Evolutionary conservation across 78 protist genomes (phyloP).

Genomic region (Mantamonas sphyraenae): DNA sequence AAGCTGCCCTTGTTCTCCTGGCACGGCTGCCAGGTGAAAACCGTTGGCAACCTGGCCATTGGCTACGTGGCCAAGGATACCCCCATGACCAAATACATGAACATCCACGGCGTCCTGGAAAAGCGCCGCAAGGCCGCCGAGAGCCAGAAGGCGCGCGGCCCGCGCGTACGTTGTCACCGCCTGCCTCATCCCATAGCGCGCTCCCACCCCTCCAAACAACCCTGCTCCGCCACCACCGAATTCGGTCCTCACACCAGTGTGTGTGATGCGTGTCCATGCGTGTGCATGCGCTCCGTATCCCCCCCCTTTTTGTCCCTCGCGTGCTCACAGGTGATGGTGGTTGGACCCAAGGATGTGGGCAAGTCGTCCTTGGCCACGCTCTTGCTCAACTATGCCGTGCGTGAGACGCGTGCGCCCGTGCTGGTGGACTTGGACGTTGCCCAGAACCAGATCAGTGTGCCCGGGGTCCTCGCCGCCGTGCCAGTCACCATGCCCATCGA

Average conservation of each 20-base stretch:
- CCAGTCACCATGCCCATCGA: conserved; percentile 39
- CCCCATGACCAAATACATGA: conserved; percentile 48
- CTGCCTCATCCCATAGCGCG: no score
- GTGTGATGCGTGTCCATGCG: no score
- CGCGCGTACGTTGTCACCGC: conserved; percentile 7
- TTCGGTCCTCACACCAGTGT: no score
- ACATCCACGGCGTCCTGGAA: conserved; percentile 33
- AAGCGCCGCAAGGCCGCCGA: conserved; percentile 12
- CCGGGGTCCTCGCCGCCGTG: conserved; percentile 50
- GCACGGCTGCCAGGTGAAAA: conserved; percentile 32
- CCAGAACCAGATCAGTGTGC: conserved; percentile 48
- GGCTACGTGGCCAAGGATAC: conserved; percentile 40
- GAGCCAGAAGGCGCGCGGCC: not conserved
- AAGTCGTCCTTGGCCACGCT: conserved; percentile 54
- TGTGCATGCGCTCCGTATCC: no score
- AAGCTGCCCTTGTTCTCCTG: conserved; percentile 56
- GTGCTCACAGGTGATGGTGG: conserved; percentile 38
- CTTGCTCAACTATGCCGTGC: conserved; percentile 39
- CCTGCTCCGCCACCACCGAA: no score
- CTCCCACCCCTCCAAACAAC: no score
- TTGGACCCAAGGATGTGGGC: conserved; percentile 66
- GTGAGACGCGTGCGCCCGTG: conserved; percentile 25
- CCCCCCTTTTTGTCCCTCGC: no score
- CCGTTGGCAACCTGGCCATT: not conserved
- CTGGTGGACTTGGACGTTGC: conserved; percentile 69